A percentile compares a stretch with the other conserved stretches of the same genome.
Conservation (phyloP, 306 rosid species). For the Cucurbita ficifolia region DNA sequence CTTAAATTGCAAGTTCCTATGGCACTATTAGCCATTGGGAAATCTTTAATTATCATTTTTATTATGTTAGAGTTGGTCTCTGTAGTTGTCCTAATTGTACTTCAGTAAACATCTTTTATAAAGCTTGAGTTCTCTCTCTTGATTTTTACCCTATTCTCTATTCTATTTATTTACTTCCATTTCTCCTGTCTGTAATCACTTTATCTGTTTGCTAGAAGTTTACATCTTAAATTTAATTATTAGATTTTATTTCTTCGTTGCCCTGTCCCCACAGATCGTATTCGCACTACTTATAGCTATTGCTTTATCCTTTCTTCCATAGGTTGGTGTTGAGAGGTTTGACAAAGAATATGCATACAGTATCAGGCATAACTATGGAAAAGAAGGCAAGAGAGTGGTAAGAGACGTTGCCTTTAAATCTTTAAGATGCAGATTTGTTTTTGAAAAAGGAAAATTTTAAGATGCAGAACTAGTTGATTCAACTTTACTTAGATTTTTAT, state of each 20-base stretch:
- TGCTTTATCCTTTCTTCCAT: slow-evolving; percentile 15
- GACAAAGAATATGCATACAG: slow-evolving; percentile 79
- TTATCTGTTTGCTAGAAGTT: neutral
- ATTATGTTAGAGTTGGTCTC: neutral
- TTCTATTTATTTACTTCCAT: neutral
- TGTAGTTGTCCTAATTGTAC: neutral
- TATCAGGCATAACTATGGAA: slow-evolving; percentile 84
- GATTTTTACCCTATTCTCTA: neutral
- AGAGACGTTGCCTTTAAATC: slow-evolving; percentile 16
- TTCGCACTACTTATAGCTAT: slow-evolving; percentile 2
- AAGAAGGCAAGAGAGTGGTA: slow-evolving; percentile 91
- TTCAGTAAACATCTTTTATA: neutral
- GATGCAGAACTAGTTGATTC: neutral
- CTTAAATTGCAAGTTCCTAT: neutral
- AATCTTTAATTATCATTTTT: neutral
- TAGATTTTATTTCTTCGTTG: neutral
- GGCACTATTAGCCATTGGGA: neutral
- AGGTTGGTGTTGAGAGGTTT: slow-evolving; percentile 91
- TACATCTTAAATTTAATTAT: neutral
- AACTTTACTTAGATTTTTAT: neutral
- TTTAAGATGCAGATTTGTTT: neutral
- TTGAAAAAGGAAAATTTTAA: neutral
- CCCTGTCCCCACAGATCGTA: slow-evolving; percentile 9
- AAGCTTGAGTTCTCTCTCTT: neutral
- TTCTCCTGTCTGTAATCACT: neutral